These are phyloP conservation scores for Ascoidea asiatica DNA, from an alignment of 805 yeast genomes.

Conservation along the genomic window DNA sequence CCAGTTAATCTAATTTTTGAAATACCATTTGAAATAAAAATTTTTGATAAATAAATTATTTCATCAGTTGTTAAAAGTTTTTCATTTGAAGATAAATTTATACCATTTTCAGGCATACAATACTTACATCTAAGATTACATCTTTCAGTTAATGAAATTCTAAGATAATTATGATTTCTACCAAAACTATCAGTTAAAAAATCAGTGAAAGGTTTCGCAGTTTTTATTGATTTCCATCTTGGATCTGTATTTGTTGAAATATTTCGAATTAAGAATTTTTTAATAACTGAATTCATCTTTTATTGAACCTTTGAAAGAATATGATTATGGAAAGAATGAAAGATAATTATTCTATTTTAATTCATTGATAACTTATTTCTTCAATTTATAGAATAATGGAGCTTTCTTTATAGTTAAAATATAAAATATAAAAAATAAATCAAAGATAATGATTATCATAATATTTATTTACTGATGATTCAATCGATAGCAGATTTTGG, in stretches of 20 bases:
- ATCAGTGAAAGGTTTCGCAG: constrained; percentile 22
- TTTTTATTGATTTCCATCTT: constrained; percentile 6
- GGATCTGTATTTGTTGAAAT: no score
- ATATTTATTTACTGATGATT: no score
- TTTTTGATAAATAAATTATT: constrained; percentile 25
- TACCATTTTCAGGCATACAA: constrained; percentile 47
- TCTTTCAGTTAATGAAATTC: constrained; percentile 38
- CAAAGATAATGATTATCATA: no score
- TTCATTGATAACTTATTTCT: not conserved
- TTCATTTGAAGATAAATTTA: constrained; percentile 29
- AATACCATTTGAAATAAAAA: constrained; percentile 37
- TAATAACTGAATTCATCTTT: not conserved
- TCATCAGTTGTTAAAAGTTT: constrained; percentile 29
- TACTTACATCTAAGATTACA: constrained; percentile 34
- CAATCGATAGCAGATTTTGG: no score
- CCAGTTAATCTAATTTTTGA: constrained; percentile 38
- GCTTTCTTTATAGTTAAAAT: no score
- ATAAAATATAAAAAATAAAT: no score
- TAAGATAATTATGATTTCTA: constrained; percentile 32
- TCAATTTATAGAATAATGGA: no score
- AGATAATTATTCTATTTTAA: not conserved
- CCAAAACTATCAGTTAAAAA: constrained; percentile 30
- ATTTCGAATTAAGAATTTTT: not conserved
- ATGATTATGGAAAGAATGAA: not conserved
- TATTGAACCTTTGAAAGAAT: not conserved